Evolutionary conservation across 2,329 filamentous ascomycete species (phyloP).

Genomic region (Neofusicoccum laricinum): DNA sequence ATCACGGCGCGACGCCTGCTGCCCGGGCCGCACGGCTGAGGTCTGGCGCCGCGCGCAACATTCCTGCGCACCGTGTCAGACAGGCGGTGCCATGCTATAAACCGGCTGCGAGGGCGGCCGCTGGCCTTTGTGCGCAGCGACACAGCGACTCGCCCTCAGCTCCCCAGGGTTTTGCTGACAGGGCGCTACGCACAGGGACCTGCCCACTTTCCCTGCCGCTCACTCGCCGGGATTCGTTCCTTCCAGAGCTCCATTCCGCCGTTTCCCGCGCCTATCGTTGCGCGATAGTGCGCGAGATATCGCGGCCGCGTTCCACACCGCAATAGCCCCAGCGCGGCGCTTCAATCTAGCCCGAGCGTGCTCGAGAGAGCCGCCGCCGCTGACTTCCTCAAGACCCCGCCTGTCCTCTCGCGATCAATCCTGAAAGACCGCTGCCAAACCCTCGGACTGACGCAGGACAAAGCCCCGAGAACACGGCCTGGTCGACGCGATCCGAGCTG

Average conservation of each 20-base stretch:
- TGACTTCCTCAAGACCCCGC: not conserved
- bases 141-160: not conserved
- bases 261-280: conserved; percentile 6
- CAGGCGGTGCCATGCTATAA: not conserved
- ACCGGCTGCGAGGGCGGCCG: not conserved
- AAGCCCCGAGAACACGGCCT: not conserved
- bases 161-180: conserved; percentile 3
- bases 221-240: conserved; percentile 1
- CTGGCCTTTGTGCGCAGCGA: not conserved
- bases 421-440: not conserved
- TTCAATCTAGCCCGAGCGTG: not conserved
- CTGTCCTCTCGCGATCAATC: not conserved
- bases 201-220: conserved; percentile 5
- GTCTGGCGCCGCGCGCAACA: not conserved
- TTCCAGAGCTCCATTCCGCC: conserved; percentile 1
- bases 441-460: not conserved
- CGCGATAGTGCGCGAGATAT: not conserved
- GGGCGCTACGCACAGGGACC: not conserved
- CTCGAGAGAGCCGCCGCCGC: not conserved
- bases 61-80: not conserved
- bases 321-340: conserved; percentile 5
- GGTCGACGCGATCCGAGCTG: not conserved
- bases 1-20: not conserved
- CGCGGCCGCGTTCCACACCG: not conserved
- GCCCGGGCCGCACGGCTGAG: not conserved